Conservation (phyloP, 768 basidiomycete genomes). For the Boletus rufocinnamomeus region DNA sequence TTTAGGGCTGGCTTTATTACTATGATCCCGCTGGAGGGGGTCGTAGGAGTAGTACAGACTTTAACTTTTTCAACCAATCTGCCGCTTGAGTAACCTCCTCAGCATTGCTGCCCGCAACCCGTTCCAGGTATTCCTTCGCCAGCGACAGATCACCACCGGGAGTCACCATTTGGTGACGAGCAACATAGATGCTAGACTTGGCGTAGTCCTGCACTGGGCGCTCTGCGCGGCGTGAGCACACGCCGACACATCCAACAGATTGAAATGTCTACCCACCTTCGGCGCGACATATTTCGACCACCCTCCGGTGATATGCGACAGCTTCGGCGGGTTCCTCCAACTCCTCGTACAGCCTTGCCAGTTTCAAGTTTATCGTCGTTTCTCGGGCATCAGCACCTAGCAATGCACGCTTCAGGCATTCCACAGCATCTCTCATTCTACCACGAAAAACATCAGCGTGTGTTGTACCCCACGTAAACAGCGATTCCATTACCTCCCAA, state of each 20-base stretch:
- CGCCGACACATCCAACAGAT: conserved; percentile 4
- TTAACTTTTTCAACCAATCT: conserved; percentile 66
- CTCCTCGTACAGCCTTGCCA: conserved; percentile 70
- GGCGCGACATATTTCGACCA: conserved; percentile 61
- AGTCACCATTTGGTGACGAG: conserved; percentile 70
- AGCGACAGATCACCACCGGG: conserved; percentile 66
- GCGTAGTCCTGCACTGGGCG: conserved; percentile 78
- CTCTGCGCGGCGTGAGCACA: conserved; percentile 37
- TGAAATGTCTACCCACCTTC: conserved; percentile 43
- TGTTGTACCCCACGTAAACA: not conserved
- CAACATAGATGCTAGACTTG: conserved; percentile 82
- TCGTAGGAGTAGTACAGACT: conserved; percentile 34
- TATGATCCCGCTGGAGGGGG: conserved; percentile 8
- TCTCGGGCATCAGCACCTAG: conserved; percentile 79
- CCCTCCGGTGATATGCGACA: conserved; percentile 76
- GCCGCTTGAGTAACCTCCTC: conserved; percentile 77
- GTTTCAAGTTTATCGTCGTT: conserved; percentile 67
- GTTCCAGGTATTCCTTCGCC: conserved; percentile 72
- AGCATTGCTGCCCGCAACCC: conserved; percentile 74
- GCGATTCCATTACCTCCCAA: conserved; percentile 61
- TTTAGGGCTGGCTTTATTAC: conserved; percentile 35
- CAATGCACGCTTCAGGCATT: conserved; percentile 89
- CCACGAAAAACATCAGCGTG: conserved; percentile 9
- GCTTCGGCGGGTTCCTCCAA: conserved; percentile 70
- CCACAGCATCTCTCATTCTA: conserved; percentile 86